Base-by-base conservation (phyloP, 2,329 filamentous ascomycete species). In the Pestalotiopsis sp. region DNA sequence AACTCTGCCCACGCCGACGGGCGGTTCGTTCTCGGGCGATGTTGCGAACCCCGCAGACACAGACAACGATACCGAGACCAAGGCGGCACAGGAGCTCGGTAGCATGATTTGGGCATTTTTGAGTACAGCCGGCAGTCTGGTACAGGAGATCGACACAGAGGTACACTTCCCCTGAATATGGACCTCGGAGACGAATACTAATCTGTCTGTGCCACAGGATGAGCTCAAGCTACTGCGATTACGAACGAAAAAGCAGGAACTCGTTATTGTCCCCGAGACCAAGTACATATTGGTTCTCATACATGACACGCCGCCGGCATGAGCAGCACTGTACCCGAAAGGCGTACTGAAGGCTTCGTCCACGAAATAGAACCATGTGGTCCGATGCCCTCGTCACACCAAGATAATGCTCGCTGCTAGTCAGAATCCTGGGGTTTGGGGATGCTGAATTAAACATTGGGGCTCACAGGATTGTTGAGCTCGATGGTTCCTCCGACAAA, bases 171-270 rank as follows among this genome's bases (percentile, higher is more conserved):
- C 4, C 6, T 65, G 23, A 27, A 27, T 31, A 3, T 23, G 45
- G 17, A 13, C 23, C 4, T 4, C 12, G 3, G 23, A 12, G 17
- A 4, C 38, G 20, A 39, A 7, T 45, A 65, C 69, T 68, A 67
- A 58, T 57, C 25, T 61, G 39, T 58, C 57, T 62, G 31, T 14
- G 20, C 27, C 38, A 52, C 71, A 92, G 86, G 93, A 96, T 75
- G 93, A 95, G 77, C 81, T 95, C 71, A 94, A 91, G 80, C 83
- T 96, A 62, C 80, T 96, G 65, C 86, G 93, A 71, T 78, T 97
- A 72, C 87, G 93, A 72, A 95, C 93, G n/a, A 94, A 91, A 83
- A 94, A 93, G 79, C 92, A 94, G 74, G 93, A 97, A 79, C 82
- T 96, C 71, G 91, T 96, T 69, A 93, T 96, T 75, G 91, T 95